These are phyloP conservation scores for Malus hybrid DNA, from an alignment of 331 rosid species.

Conservation along the genomic window DNA sequence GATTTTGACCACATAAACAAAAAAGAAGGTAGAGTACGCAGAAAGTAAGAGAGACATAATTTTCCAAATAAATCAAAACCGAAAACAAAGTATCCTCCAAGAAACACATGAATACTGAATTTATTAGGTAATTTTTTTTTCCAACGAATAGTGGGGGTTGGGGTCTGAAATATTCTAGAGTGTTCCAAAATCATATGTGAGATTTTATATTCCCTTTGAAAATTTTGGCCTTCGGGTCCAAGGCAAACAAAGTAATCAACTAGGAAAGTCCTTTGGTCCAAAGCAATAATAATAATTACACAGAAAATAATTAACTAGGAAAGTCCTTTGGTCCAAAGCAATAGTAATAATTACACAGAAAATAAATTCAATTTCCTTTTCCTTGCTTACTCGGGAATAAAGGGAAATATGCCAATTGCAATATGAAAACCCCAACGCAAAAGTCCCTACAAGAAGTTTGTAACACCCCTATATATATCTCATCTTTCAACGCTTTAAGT, in stretches of 20 bases:
- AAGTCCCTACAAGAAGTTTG: no score
- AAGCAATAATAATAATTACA: background rate
- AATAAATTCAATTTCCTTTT: background rate
- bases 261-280: constrained; percentile 1
- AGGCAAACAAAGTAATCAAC: background rate
- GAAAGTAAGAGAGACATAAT: no score
- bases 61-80: no score
- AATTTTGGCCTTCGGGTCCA: background rate
- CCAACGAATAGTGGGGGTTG: no score
- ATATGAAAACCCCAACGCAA: no score
- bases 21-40: no score
- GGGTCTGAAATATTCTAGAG: no score
- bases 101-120: background rate
- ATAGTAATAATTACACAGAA: background rate
- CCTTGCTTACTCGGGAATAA: background rate
- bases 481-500: no score
- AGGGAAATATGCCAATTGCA: background rate
- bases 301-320: background rate
- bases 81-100: background rate
- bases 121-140: background rate
- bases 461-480: background rate
- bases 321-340: background rate
- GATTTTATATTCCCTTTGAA: no score
- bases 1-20: no score
- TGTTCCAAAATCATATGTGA: no score